A percentile compares a stretch with the other conserved stretches of the same genome.
Conservation (phyloP, 2,329 filamentous ascomycete species). For the Trichoderma brevicompactum region DNA sequence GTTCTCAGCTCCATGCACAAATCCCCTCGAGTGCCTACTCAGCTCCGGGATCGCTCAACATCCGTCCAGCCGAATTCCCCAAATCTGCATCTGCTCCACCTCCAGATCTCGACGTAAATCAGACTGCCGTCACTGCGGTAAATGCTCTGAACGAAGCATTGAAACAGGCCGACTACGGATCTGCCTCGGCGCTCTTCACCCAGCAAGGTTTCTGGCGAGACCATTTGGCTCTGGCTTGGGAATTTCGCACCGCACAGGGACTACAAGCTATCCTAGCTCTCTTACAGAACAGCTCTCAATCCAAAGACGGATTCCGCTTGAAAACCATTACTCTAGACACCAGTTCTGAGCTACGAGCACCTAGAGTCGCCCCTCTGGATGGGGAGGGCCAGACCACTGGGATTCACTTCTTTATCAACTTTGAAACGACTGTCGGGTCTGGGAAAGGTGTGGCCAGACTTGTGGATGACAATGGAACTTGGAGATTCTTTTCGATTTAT, state of each 20-base stretch:
- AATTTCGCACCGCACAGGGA: constrained; percentile 56
- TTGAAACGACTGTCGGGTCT: constrained; percentile 57
- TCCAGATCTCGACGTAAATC: constrained; percentile 41
- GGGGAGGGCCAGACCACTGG: constrained; percentile 53
- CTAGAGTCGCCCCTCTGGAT: constrained; percentile 54
- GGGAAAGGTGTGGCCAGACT: constrained; percentile 63
- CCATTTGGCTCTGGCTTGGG: constrained; percentile 61
- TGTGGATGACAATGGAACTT: constrained; percentile 48
- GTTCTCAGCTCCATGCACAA: constrained; percentile 10
- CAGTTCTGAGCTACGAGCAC: constrained; percentile 49
- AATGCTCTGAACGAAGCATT: constrained; percentile 49
- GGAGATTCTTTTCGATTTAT: constrained; percentile 68
- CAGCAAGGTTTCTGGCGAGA: constrained; percentile 61
- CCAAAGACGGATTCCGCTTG: constrained; percentile 47
- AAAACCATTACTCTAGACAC: constrained; percentile 52
- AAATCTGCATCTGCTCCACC: constrained; percentile 34
- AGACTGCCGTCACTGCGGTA: constrained; percentile 47
- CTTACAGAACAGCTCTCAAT: constrained; percentile 40
- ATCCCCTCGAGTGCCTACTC: not conserved
- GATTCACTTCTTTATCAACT: constrained; percentile 60
- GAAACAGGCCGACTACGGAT: constrained; percentile 40
- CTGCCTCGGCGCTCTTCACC: constrained; percentile 47
- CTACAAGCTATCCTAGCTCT: constrained; percentile 47
- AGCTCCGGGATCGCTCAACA: constrained; percentile 56
- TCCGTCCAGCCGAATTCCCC: constrained; percentile 52